These are phyloP conservation scores for Oenanthe javanica DNA, from an alignment of 140 eudicot species.

Conservation along the genomic window DNA sequence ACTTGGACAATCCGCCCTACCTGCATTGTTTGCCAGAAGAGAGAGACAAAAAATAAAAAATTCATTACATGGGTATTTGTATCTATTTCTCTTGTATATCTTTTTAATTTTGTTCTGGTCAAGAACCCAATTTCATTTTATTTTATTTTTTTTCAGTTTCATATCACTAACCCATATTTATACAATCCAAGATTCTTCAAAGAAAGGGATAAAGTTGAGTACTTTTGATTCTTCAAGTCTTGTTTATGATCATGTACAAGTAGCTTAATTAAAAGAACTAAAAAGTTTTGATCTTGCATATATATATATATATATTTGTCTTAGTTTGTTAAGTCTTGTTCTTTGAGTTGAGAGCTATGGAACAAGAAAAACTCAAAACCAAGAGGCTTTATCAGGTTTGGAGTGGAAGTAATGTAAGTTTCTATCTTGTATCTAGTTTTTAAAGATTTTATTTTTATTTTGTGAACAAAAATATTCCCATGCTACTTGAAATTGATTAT, in stretches of 20 bases:
- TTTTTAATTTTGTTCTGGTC: neutral
- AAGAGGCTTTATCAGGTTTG: constrained; percentile 72
- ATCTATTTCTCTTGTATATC: neutral
- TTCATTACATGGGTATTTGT: neutral
- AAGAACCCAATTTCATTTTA: neutral
- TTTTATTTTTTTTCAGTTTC: neutral
- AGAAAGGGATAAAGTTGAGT: constrained; percentile 1
- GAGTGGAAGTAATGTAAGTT: constrained; percentile 91
- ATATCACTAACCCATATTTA: neutral
- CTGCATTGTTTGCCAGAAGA: constrained; percentile 7
- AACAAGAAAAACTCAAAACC: constrained; percentile 30
- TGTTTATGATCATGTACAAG: neutral
- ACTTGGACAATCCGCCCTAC: constrained; percentile 10
- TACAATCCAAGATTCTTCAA: neutral
- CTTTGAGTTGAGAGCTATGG: constrained; percentile 27
- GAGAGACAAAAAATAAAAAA: neutral
- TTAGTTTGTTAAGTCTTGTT: constrained; percentile 12
- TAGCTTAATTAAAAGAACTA: neutral
- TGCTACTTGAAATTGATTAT: neutral
- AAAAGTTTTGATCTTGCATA: constrained; percentile 11
- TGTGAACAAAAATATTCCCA: neutral
- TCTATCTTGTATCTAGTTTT: neutral
- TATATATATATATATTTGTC: neutral
- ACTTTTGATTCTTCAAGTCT: neutral
- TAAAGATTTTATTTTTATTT: neutral